These are phyloP conservation scores for Lonicera japonica DNA, from an alignment of 129 eudicot genomes.

Conservation along the genomic window DNA sequence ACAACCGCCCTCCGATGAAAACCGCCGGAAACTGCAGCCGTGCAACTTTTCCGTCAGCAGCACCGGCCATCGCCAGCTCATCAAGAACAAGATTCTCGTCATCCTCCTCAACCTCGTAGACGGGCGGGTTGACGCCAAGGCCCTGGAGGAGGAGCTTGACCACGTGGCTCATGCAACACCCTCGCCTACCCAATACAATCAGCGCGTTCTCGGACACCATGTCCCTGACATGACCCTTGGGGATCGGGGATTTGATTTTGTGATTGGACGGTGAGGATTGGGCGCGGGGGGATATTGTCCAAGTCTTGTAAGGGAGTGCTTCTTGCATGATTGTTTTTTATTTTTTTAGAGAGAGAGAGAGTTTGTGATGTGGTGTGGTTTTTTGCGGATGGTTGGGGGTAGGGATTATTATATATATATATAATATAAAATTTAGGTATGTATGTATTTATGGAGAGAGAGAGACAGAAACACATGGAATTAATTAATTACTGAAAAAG, in stretches of 20 bases:
- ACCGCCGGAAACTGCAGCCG: constrained; percentile 68
- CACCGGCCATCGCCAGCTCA: constrained; percentile 27
- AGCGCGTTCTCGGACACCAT: constrained; percentile 61
- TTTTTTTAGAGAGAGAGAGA: neutral
- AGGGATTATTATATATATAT: neutral
- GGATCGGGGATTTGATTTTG: neutral
- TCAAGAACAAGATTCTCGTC: constrained; percentile 29
- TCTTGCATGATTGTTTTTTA: constrained; percentile 26
- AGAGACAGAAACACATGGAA: too few relatives aligned
- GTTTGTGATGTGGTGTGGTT: neutral
- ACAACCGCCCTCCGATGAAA: constrained; percentile 65
- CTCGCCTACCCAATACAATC: constrained; percentile 42
- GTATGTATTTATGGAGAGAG: neutral
- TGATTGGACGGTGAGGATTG: neutral
- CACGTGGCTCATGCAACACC: constrained; percentile 85
- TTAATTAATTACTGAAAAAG: neutral
- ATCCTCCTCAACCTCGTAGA: constrained; percentile 56
- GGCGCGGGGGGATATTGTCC: constrained; percentile 13
- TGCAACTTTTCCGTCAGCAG: neutral
- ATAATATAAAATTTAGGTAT: neutral
- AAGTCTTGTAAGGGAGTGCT: constrained; percentile 35
- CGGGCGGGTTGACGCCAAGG: constrained; percentile 62
- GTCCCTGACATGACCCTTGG: constrained; percentile 21
- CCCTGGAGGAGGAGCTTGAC: constrained; percentile 49
- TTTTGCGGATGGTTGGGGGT: too few relatives aligned